These are phyloP conservation scores for Epichloe coenophiala DNA, from an alignment of 2,329 filamentous ascomycete genomes.

Conservation along the genomic window DNA sequence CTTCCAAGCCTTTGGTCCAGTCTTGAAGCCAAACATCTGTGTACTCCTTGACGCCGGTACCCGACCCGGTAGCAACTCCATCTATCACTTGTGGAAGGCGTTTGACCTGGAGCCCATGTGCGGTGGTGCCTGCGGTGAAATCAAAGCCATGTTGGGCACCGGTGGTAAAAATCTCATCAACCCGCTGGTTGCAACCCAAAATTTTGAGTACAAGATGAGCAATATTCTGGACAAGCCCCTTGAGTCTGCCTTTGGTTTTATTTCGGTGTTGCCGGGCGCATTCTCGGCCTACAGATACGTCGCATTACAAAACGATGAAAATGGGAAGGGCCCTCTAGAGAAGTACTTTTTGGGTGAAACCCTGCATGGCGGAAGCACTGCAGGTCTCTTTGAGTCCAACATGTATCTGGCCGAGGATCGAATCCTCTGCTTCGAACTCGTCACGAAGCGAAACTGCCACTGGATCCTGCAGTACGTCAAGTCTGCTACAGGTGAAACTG, in stretches of 20 bases:
- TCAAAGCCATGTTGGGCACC: slow-evolving; percentile 89
- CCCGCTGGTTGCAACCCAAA: slow-evolving; percentile 87
- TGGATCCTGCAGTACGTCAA: slow-evolving; percentile 99
- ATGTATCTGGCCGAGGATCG: slow-evolving; percentile 99
- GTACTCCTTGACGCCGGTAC: slow-evolving; percentile 94
- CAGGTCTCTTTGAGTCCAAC: slow-evolving; percentile 95
- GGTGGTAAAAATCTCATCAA: slow-evolving; percentile 82
- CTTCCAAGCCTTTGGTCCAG: slow-evolving; percentile 88
- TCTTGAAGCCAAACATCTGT: slow-evolving; percentile 91
- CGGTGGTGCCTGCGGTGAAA: slow-evolving; percentile 92
- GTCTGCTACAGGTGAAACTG: slow-evolving; percentile 89
- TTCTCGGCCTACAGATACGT: slow-evolving; percentile 97
- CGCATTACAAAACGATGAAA: slow-evolving; percentile 92
- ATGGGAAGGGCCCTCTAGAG: slow-evolving; percentile 79
- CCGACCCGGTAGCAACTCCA: slow-evolving; percentile 82
- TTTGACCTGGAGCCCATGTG: slow-evolving; percentile 98
- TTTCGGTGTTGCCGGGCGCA: slow-evolving; percentile 88
- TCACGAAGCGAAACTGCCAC: slow-evolving; percentile 91
- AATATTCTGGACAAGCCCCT: slow-evolving; percentile 97
- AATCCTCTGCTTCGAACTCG: slow-evolving; percentile 96
- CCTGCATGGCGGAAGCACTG: slow-evolving; percentile 80
- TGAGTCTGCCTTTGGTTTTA: slow-evolving; percentile 95
- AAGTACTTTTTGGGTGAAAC: slow-evolving; percentile 98
- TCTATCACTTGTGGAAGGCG: slow-evolving; percentile 97
- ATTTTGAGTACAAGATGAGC: slow-evolving; percentile 99